Conservation (phyloP, 1,284 basidiomycete genomes). For the Athelia psychrophila region DNA sequence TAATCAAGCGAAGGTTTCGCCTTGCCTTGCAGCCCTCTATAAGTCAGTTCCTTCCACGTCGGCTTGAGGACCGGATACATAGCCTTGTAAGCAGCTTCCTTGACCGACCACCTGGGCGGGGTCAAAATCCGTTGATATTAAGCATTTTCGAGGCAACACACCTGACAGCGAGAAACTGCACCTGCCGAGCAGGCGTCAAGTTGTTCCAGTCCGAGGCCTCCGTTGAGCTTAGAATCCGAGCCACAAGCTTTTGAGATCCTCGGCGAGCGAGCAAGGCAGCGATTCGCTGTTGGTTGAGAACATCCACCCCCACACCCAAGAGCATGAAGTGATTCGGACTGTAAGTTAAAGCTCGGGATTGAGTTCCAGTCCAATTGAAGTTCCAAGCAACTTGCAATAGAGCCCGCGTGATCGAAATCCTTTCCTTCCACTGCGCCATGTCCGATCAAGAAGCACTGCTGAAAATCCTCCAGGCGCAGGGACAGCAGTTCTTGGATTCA, state of each 20-base stretch:
- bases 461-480: slow-evolving; percentile 59
- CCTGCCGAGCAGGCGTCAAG: slow-evolving; percentile 20
- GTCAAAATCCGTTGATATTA: background rate
- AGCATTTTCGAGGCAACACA: slow-evolving; percentile 26
- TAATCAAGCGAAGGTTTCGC: slow-evolving; percentile 54
- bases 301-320: slow-evolving; percentile 77
- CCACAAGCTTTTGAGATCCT: slow-evolving; percentile 45
- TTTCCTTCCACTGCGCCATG: too few relatives aligned
- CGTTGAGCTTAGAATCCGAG: slow-evolving; percentile 59
- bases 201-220: slow-evolving; percentile 47
- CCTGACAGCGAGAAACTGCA: slow-evolving; percentile 66
- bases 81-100: slow-evolving; percentile 92
- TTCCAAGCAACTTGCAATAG: too few relatives aligned
- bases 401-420: too few relatives aligned
- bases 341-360: too few relatives aligned
- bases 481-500: slow-evolving; percentile 56
- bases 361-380: too few relatives aligned
- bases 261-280: slow-evolving; percentile 51
- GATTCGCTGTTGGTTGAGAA: slow-evolving; percentile 72
- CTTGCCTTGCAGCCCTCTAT: slow-evolving; percentile 30
- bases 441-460: slow-evolving; percentile 41
- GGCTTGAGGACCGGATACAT: slow-evolving; percentile 60
- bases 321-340: too few relatives aligned
- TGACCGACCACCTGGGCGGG: slow-evolving; percentile 70
- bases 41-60: slow-evolving; percentile 80